Conservation (phyloP, 1,284 basidiomycete genomes). For the Sutorius eximius region DNA sequence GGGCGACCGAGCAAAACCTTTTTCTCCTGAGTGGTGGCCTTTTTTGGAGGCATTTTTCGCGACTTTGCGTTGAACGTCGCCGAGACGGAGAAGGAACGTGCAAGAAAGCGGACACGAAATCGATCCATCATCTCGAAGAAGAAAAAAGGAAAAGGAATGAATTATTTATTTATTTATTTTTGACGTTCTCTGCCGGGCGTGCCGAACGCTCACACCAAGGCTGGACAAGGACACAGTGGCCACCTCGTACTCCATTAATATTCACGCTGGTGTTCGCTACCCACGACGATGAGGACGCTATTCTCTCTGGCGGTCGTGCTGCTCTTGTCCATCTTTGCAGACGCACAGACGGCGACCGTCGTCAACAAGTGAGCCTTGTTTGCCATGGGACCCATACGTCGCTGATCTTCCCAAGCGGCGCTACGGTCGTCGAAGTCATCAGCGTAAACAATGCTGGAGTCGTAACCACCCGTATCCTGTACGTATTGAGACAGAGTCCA, state of each 20-base stretch:
- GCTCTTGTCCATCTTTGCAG: conserved; percentile 30
- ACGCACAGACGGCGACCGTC: conserved; percentile 50
- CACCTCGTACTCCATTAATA: neutral
- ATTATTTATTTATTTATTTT: neutral
- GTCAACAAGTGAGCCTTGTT: conserved; percentile 42
- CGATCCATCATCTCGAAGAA: conserved; percentile 37
- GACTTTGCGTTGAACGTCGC: conserved; percentile 38
- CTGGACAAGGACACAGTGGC: neutral
- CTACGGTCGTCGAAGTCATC: conserved; percentile 53
- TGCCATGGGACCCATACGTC: neutral
- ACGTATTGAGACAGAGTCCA: conserved; percentile 13
- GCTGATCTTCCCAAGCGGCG: conserved; percentile 44
- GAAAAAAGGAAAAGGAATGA: conserved; percentile 11
- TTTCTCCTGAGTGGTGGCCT: conserved; percentile 73
- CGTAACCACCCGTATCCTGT: conserved; percentile 50
- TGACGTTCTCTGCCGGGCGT: conserved; percentile 25
- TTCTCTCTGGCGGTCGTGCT: conserved; percentile 28
- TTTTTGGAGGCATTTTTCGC: conserved; percentile 85
- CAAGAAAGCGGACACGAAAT: conserved; percentile 25
- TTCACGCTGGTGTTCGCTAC: conserved; percentile 3
- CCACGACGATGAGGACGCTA: conserved; percentile 23
- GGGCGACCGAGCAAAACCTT: conserved; percentile 86
- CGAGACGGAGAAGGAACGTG: conserved; percentile 24
- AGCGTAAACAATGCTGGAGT: conserved; percentile 45
- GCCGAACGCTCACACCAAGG: conserved; percentile 12